Conservation (phyloP, 2,329 filamentous ascomycete species). For the Sclerotinia minor region DNA sequence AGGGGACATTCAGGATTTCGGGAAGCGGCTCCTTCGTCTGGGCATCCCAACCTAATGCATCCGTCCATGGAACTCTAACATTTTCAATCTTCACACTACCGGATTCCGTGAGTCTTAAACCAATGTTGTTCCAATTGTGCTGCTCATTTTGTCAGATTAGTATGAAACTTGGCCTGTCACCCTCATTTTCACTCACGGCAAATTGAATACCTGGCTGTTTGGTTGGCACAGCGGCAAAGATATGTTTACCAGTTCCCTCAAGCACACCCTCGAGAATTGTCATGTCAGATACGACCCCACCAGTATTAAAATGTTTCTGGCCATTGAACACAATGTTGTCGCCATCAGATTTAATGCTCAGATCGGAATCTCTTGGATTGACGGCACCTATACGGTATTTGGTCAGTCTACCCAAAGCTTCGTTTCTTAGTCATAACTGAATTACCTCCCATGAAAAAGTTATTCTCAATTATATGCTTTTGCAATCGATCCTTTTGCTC, state of each 20-base stretch:
- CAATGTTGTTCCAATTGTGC: conserved; percentile 66
- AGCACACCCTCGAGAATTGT: conserved; percentile 64
- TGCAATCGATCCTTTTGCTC: conserved; percentile 60
- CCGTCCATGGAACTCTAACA: conserved; percentile 56
- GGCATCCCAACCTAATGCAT: conserved; percentile 62
- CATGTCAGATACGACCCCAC: conserved; percentile 64
- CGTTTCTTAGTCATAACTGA: neutral
- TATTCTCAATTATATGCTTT: conserved; percentile 60
- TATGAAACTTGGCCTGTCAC: neutral
- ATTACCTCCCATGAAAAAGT: conserved; percentile 62
- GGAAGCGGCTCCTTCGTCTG: conserved; percentile 52
- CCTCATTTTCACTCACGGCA: conserved; percentile 33
- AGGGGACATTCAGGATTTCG: conserved; percentile 53
- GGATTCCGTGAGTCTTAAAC: conserved; percentile 63
- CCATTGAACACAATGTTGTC: conserved; percentile 60
- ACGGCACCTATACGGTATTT: conserved; percentile 49
- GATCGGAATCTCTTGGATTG: conserved; percentile 63
- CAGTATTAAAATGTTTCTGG: conserved; percentile 67
- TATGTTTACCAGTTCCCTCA: conserved; percentile 59
- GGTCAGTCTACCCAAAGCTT: neutral
- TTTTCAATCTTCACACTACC: conserved; percentile 61
- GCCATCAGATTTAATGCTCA: conserved; percentile 56
- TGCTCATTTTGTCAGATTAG: conserved; percentile 15
- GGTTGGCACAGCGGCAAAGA: conserved; percentile 62
- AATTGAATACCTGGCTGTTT: conserved; percentile 58